Base-by-base conservation (phyloP, 352 stramenopile genomes). In the Globisporangium nunn region DNA sequence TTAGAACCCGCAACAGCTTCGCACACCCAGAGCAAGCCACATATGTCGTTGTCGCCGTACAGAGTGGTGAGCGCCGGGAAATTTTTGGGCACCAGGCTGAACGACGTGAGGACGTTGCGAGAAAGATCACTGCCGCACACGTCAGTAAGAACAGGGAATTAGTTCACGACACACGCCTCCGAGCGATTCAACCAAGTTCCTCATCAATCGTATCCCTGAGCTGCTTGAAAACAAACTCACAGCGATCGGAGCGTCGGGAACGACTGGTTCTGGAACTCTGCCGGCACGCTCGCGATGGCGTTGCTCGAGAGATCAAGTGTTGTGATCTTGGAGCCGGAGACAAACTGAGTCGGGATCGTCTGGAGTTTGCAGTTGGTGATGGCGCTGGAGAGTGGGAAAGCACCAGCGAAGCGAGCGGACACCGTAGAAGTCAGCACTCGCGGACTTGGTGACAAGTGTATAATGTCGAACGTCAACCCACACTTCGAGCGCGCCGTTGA, bases 301-400 rank as follows among this genome's bases (percentile, higher is more conserved):
- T 85, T 85, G 49, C 66, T 59, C 28, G 69, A 62, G 52, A 85
- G 39, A 43, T 81, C 64, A 49, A 76, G 54, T 10, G 54, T 49
- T 30, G 53, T 62, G 54, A 76, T 14, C 37, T 65, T 67, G 39
- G 57, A 54, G 15, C 80, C 78, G 30, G 67, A 66, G 2, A 85
- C 39, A 18, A 81, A 72, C 58, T 74, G 60, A 0, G 67, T 75
- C 3, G 80, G 80, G 49, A 90, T 81, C n/a, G 68, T 61, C 63
- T 65, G 71, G 33, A 90, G 67, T 18, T 71, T 79, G 68, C 80
- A 90, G 61, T 87, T 85, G 67, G 78, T 83, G 61, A 90, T 74
- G 37, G 67, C 66, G 54, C 79, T 89, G 51, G 44, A 62, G 45
- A 3, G 58, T 30, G 57, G 51, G 37, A 61, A 37, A 40, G 23